A percentile compares a stretch with the other conserved stretches of the same genome.
Evolutionary conservation across 2,329 filamentous ascomycete species (phyloP).

Genomic region (Penicillium sp.): DNA sequence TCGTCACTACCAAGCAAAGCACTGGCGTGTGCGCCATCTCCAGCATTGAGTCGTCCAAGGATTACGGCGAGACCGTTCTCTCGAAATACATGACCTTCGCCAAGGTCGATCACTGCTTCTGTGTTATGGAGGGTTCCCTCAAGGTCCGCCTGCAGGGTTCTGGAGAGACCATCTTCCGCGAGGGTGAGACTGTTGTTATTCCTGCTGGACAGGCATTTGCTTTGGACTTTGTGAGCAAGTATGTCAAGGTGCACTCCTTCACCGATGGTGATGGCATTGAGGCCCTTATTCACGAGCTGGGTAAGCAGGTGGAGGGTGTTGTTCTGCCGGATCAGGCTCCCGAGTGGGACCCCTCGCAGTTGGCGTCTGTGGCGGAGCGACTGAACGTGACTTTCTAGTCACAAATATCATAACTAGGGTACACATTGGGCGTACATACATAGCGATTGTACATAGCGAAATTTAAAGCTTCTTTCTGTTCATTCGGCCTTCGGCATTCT

Average conservation of each 20-base stretch:
- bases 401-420: not conserved
- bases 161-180: slow-evolving; percentile 37
- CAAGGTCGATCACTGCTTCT: slow-evolving; percentile 55
- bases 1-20: slow-evolving; percentile 51
- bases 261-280: slow-evolving; percentile 54
- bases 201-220: slow-evolving; percentile 49
- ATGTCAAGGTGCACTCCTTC: slow-evolving; percentile 51
- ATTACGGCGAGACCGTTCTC: slow-evolving; percentile 40
- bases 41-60: slow-evolving; percentile 48
- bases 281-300: slow-evolving; percentile 44
- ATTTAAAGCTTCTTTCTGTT: not conserved
- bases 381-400: slow-evolving; percentile 20
- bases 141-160: slow-evolving; percentile 42
- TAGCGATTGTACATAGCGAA: not conserved
- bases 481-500: not conserved
- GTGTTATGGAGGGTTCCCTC: slow-evolving; percentile 50
- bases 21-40: slow-evolving; percentile 55
- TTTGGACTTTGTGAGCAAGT: slow-evolving; percentile 48
- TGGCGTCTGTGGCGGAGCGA: slow-evolving; percentile 19
- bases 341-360: slow-evolving; percentile 23
- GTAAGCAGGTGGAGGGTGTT: slow-evolving; percentile 33
- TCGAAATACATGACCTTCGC: slow-evolving; percentile 45
- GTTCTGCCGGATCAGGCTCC: slow-evolving; percentile 42
- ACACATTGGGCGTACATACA: not conserved
- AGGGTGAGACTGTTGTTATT: slow-evolving; percentile 53